Evolutionary conservation across 176 grass and related monocot species (phyloP).

Genomic region (Carex scoparia): DNA sequence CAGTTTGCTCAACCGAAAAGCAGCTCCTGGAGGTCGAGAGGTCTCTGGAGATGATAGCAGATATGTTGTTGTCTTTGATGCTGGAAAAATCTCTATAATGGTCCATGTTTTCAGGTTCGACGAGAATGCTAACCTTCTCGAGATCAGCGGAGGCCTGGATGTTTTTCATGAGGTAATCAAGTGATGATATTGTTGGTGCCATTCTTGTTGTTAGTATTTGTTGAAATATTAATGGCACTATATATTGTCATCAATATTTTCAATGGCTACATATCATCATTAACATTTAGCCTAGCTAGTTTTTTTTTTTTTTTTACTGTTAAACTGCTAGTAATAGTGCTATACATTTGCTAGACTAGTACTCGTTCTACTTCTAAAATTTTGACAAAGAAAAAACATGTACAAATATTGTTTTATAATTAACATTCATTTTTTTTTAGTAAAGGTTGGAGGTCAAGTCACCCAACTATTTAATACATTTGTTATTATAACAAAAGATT

Average conservation of each 20-base stretch:
- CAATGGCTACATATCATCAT: not conserved
- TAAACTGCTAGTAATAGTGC: not conserved
- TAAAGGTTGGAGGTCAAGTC: no score
- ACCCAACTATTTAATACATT: no score
- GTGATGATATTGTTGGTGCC: not conserved
- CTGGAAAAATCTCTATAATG: not conserved
- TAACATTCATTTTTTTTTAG: no score
- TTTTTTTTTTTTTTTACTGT: not conserved
- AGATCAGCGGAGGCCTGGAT: not conserved
- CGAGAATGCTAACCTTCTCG: not conserved
- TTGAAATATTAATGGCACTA: no score
- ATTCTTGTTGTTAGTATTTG: not conserved
- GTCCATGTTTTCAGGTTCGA: constrained; percentile 5
- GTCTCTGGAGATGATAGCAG: not conserved
- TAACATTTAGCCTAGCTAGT: not conserved
- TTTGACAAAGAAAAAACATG: no score
- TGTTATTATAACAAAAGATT: no score
- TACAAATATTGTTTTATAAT: no score
- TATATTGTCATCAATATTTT: not conserved
- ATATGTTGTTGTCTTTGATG: constrained; percentile 1
- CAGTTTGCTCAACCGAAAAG: not conserved
- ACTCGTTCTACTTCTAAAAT: no score
- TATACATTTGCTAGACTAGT: no score
- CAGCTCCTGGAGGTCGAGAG: not conserved
- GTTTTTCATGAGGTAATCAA: not conserved